Evolutionary conservation across 495 filamentous ascomycete genomes (phyloP).

Genomic region (Tetracladium marchalianum): DNA sequence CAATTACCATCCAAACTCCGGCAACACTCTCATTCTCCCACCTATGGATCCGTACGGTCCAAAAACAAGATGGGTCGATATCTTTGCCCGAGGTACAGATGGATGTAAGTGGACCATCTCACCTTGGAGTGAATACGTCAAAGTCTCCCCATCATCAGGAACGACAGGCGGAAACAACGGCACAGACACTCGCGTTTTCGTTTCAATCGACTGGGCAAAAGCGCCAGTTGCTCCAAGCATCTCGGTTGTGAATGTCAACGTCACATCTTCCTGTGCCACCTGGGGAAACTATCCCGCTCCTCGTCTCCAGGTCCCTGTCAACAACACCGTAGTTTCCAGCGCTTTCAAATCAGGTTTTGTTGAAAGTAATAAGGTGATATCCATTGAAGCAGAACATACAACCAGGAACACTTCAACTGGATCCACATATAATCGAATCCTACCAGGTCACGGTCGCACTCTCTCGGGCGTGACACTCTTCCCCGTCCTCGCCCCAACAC

Average conservation of each 20-base stretch:
- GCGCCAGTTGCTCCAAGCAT: slow-evolving; percentile 39
- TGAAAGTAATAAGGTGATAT: slow-evolving; percentile 49
- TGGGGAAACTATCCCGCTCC: slow-evolving; percentile 44
- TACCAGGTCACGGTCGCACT: slow-evolving; percentile 47
- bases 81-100: slow-evolving; percentile 53
- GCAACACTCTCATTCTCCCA: slow-evolving; percentile 43
- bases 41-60: slow-evolving; percentile 55
- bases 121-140: slow-evolving; percentile 44
- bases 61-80: slow-evolving; percentile 50
- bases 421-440: slow-evolving; percentile 39
- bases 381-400: slow-evolving; percentile 51
- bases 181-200: slow-evolving; percentile 45
- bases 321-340: slow-evolving; percentile 38
- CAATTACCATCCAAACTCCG: slow-evolving; percentile 48
- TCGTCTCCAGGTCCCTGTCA: slow-evolving; percentile 48
- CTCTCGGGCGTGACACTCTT: slow-evolving; percentile 47
- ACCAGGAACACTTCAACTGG: slow-evolving; percentile 28
- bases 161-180: slow-evolving; percentile 35
- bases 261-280: slow-evolving; percentile 37
- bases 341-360: slow-evolving; percentile 53
- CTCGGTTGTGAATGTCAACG: slow-evolving; percentile 40
- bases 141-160: slow-evolving; percentile 43
- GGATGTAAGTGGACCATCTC: slow-evolving; percentile 47
- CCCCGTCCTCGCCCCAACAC: slow-evolving; percentile 38
- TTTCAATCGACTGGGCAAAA: slow-evolving; percentile 51